Evolutionary conservation across 306 rosid genomes (phyloP), one percentile per base, ranked within the genome.

Genomic region (Prunus davidiana): DNA sequence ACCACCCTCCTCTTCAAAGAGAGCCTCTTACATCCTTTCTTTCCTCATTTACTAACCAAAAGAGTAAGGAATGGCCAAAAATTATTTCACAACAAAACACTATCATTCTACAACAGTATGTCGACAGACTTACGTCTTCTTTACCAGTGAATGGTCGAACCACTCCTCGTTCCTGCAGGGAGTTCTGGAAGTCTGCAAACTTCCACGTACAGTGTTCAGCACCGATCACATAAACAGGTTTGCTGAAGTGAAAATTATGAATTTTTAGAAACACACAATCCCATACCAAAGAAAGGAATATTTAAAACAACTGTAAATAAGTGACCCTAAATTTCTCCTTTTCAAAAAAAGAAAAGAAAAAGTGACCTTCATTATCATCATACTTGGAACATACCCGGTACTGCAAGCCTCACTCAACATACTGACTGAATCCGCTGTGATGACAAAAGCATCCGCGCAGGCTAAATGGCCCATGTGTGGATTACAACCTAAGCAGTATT

Each of bases 321-420:
- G 25, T 60, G 9, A 38, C 43, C 41, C 43, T 38, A 38, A 38
- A 38, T 38, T 38, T 38, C 43, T 38, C 43, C 43, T 38, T 38
- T 38, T 7, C 43, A 38, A 38, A 38, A 38, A 32, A 38, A 6
- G 2, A 38, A 38, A 34, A 34, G 41, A 34, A 38, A 6, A 38
- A 38, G 43, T 62, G 56, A 57, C 22, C 50, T 5, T 8, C 13
- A 12, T 60, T 60, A n/a, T 54, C 71, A 65, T 82, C 66, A 82
- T 60, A 45, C 55, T 71, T 74, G 52, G 56, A 45, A 84, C 94
- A 81, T 90, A 95, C 97, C 98, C 93, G 6, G 92, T 95, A 76
- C 92, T 89, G 81, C 99, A 89, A 78, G 96, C 97, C 88, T 92
- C 97, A 82, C 97, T 92, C 89, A 95, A 79, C 99, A 91, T 91